phyloP scores from a whole-genome alignment of 2,329 filamentous ascomycete species.

The Westerdykella aurantiaca region DNA sequence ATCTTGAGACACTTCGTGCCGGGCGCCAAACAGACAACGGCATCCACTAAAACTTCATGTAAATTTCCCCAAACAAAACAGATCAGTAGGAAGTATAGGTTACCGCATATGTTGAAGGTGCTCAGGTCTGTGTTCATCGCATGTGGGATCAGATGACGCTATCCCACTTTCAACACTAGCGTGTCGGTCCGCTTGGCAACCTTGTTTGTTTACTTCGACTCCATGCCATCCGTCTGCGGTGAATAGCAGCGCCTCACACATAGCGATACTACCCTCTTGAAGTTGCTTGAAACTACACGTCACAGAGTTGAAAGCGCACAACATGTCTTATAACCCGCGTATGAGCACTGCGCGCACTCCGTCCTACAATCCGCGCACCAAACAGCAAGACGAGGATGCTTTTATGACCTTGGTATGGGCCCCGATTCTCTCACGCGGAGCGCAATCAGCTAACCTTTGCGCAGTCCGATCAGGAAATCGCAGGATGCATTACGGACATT shows the following conservation, averaged over 20 bases:
- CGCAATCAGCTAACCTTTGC: constrained; percentile 12
- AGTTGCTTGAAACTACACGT: constrained; percentile 1
- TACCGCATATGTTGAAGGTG: too few relatives aligned
- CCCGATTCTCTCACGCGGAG: neutral
- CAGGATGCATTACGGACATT: constrained; percentile 94
- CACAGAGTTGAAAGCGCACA: constrained; percentile 1
- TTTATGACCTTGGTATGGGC: constrained; percentile 47
- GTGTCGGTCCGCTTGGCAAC: too few relatives aligned
- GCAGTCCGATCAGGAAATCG: constrained; percentile 71
- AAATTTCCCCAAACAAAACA: too few relatives aligned
- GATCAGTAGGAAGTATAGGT: too few relatives aligned
- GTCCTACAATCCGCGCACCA: constrained; percentile 36
- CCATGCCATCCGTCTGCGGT: too few relatives aligned
- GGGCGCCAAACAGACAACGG: too few relatives aligned
- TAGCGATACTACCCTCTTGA: constrained; percentile 1
- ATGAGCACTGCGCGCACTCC: constrained; percentile 47
- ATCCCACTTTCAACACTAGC: too few relatives aligned
- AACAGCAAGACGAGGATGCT: constrained; percentile 43
- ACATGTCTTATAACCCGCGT: constrained; percentile 46
- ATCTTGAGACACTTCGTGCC: too few relatives aligned
- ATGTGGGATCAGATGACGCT: too few relatives aligned
- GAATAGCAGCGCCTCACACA: neutral
- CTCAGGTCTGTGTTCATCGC: too few relatives aligned
- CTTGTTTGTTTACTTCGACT: too few relatives aligned
- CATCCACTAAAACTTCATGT: too few relatives aligned